Conservation (phyloP, 2,329 filamentous ascomycete genomes). For the Paracoccidioides lutzii region DNA sequence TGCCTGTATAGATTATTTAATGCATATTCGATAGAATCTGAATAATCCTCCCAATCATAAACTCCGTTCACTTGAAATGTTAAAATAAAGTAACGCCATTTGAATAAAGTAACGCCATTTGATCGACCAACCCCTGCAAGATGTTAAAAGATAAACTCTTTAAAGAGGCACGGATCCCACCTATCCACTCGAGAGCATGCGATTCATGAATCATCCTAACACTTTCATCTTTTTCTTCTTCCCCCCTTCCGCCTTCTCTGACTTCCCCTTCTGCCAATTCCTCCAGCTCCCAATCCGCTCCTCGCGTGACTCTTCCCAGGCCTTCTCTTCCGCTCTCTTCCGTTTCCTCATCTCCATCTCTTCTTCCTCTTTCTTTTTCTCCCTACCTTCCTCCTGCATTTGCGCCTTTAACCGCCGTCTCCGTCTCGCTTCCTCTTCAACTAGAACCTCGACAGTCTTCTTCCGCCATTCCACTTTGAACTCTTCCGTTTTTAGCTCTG, state of each 20-base stretch:
- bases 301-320: conserved; percentile 89
- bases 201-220: conserved; percentile 22
- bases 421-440: conserved; percentile 81
- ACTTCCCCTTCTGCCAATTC: conserved; percentile 63
- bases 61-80: neutral
- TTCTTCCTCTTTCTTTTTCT: conserved; percentile 74
- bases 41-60: neutral
- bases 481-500: conserved; percentile 65
- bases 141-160: neutral
- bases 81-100: neutral
- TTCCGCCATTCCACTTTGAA: conserved; percentile 80
- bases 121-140: neutral
- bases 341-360: conserved; percentile 69
- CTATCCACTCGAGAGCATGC: neutral
- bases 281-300: conserved; percentile 89
- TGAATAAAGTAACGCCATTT: neutral
- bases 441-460: conserved; percentile 77
- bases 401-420: conserved; percentile 79
- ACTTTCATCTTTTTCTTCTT: conserved; percentile 45
- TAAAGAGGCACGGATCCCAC: neutral
- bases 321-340: conserved; percentile 83
- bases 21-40: neutral
- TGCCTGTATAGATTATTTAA: neutral
- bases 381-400: conserved; percentile 90
- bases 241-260: conserved; percentile 34